phyloP scores from a whole-genome alignment of 73 alveolate genomes.

The Symbiodinium natans region DNA sequence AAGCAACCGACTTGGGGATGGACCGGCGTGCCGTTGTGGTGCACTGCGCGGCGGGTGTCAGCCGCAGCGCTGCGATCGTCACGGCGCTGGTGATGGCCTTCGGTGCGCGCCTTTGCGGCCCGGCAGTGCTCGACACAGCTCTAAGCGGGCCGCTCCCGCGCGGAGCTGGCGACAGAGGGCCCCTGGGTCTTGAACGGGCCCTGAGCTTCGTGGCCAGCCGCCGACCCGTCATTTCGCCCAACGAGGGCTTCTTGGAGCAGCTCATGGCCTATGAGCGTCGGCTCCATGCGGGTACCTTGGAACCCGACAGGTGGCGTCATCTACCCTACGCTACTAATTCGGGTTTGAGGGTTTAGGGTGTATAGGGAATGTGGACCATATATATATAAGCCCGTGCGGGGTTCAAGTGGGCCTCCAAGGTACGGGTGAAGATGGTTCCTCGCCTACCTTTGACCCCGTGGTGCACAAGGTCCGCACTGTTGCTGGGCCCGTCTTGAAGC shows the following conservation, averaged over 20 bases:
- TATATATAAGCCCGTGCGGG: too few species aligned
- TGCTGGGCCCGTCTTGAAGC: too few species aligned
- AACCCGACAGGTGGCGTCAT: too few species aligned
- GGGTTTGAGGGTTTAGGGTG: too few species aligned
- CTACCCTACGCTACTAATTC: too few species aligned
- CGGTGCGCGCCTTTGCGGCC: not conserved
- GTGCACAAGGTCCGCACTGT: not conserved
- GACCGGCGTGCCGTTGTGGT: not conserved
- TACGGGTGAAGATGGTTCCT: not conserved
- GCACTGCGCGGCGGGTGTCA: not conserved
- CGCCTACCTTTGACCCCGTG: not conserved
- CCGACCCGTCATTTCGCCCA: not conserved
- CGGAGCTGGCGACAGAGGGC: not conserved
- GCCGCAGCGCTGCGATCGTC: not conserved
- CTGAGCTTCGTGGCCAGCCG: not conserved
- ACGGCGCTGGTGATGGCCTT: not conserved
- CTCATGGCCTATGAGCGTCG: not conserved
- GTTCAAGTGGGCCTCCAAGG: too few species aligned
- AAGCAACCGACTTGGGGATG: not conserved
- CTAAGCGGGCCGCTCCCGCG: not conserved
- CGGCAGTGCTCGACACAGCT: not conserved
- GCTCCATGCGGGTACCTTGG: not conserved
- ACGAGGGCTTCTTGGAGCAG: not conserved
- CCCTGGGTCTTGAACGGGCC: not conserved
- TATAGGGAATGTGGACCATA: too few species aligned